Evolutionary conservation across 352 stramenopile genomes (phyloP), one percentile per base, ranked within the genome.

Genomic region (Elongisporangium prolatum): DNA sequence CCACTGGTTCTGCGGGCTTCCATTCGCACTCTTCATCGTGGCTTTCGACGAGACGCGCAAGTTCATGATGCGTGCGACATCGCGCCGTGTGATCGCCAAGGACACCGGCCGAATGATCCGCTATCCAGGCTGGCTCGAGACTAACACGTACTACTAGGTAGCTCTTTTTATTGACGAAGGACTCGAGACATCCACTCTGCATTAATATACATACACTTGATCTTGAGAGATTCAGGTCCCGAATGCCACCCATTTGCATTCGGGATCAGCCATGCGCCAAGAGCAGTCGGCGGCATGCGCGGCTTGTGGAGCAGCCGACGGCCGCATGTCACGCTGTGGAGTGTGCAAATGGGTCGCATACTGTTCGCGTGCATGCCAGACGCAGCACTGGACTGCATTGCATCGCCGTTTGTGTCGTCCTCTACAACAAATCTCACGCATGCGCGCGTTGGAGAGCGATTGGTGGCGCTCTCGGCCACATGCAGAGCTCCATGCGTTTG

Each of bases 1-100:
- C n/a, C 88, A 97, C 72, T 98, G 90, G 91, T 95, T 97, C 64
- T 79, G 84, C 14, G 88, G 80, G 38, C 85, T 97, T 51, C 91
- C 91, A 21, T 98, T 96, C 70, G 81, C 80, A 13, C 63, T 97
- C 25, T 80, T 94, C 67, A 94, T 97, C 54, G 82, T 97, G 17
- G 63, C 79, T 49, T 90, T 97, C 56, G 93, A 98, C 65, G 91
- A 98, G 68, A 72, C 79, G 13, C 75, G 93, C 56, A 98, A 98
- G 72, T 97, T 78, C 59, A 69, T 97, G 47, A 93, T 97, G 83
- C 83, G 91, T 37, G 69, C 67, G 21, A 96, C 87, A 16, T 94
- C 84, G 5, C 68, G 71, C 54, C 83, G 78, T 28, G 71, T 80
- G 38, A 82, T 90, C 54, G 81, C 92, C 68, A 80, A 84, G 64